Conservation (phyloP, 2,329 filamentous ascomycete genomes). For the Sphaceloma murrayae region DNA sequence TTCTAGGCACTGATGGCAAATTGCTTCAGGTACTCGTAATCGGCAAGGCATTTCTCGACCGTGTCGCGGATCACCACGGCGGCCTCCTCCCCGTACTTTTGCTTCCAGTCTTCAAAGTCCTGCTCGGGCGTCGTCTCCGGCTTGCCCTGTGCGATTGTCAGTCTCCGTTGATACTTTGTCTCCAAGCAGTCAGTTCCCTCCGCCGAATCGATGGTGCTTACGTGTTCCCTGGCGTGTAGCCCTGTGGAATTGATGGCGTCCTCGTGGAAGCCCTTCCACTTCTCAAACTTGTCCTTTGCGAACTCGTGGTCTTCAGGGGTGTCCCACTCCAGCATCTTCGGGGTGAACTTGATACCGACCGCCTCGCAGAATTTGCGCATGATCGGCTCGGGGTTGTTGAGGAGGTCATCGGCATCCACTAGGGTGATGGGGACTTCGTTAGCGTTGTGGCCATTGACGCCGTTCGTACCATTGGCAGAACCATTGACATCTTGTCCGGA, state of each 20-base stretch:
- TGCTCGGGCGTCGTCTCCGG: constrained; percentile 54
- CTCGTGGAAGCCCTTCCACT: constrained; percentile 95
- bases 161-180: too few relatives aligned
- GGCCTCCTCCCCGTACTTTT: constrained; percentile 64
- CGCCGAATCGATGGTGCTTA: constrained; percentile 37
- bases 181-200: too few relatives aligned
- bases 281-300: constrained; percentile 73
- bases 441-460: constrained; percentile 23
- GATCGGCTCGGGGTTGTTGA: constrained; percentile 70
- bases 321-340: constrained; percentile 77
- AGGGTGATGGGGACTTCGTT: constrained; percentile 61
- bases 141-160: constrained; percentile 46
- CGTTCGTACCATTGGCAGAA: constrained; percentile 28
- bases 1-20: constrained; percentile 52
- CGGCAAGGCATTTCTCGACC: constrained; percentile 59
- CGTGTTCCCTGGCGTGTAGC: constrained; percentile 59
- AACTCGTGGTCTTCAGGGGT: constrained; percentile 59
- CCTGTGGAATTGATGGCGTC: constrained; percentile 79
- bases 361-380: constrained; percentile 72
- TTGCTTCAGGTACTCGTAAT: constrained; percentile 75
- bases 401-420: constrained; percentile 85
- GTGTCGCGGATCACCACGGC: constrained; percentile 60
- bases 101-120: constrained; percentile 60
- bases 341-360: constrained; percentile 65
- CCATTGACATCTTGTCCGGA: constrained; percentile 36